Conservation (phyloP, 768 basidiomycete genomes). For the Suillus sp. region DNA sequence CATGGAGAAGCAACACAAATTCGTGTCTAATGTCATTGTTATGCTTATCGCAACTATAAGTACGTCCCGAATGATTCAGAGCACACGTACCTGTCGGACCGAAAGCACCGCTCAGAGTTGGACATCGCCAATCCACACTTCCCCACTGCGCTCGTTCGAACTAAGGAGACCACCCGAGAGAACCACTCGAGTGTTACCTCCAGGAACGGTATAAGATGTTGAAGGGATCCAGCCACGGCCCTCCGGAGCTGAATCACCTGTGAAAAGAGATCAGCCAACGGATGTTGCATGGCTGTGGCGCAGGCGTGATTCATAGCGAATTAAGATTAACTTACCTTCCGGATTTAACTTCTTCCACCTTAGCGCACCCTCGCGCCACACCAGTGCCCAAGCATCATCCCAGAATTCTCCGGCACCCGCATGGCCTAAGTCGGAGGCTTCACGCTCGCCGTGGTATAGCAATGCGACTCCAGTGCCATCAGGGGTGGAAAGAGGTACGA, state of each 20-base stretch:
- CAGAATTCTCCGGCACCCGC: conserved; percentile 44
- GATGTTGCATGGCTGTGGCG: background rate
- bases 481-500: conserved; percentile 26
- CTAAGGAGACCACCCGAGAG: conserved; percentile 44
- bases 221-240: conserved; percentile 48
- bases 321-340: conserved; percentile 9
- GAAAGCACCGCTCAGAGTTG: conserved; percentile 15
- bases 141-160: conserved; percentile 42
- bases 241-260: conserved; percentile 25
- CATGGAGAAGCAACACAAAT: background rate
- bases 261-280: background rate
- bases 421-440: conserved; percentile 39
- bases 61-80: background rate
- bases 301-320: background rate
- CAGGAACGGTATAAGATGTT: conserved; percentile 25
- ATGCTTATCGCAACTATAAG: background rate
- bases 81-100: background rate
- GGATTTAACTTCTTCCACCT: conserved; percentile 30
- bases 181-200: conserved; percentile 31
- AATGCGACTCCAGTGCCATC: conserved; percentile 26
- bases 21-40: background rate
- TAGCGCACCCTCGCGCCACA: conserved; percentile 20
- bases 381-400: conserved; percentile 41
- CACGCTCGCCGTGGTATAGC: conserved; percentile 40
- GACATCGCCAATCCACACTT: conserved; percentile 44